Evolutionary conservation across 2,329 filamentous ascomycete species (phyloP).

Genomic region (Epichloe elymi): DNA sequence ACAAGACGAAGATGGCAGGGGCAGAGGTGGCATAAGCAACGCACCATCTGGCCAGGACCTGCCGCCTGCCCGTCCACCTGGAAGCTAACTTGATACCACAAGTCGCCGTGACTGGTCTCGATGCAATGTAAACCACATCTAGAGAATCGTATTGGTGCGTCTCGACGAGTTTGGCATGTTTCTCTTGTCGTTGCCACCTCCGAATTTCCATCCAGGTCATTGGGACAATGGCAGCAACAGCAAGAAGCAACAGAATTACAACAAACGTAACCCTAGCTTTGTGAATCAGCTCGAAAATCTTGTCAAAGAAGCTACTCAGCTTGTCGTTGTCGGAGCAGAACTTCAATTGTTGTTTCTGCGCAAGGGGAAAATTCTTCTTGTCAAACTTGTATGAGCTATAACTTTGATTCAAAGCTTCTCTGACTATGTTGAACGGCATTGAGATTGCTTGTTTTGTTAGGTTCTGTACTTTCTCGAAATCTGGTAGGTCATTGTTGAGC

Average conservation of each 20-base stretch:
- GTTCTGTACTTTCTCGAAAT: conserved; percentile 73
- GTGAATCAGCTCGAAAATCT: conserved; percentile 51
- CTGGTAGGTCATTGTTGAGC: conserved; percentile 69
- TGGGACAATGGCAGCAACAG: conserved; percentile 58
- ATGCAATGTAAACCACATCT: conserved; percentile 80
- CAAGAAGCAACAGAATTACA: conserved; percentile 56
- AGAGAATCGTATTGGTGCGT: conserved; percentile 61
- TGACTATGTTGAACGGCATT: conserved; percentile 70
- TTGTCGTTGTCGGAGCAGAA: conserved; percentile 82
- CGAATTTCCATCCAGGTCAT: conserved; percentile 74
- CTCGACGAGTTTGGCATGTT: conserved; percentile 53
- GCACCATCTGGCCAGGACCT: conserved; percentile 68
- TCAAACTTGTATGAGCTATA: conserved; percentile 69
- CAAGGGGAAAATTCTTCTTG: conserved; percentile 69
- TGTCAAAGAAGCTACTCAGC: conserved; percentile 73
- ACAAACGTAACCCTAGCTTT: conserved; percentile 64
- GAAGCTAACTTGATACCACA: conserved; percentile 58
- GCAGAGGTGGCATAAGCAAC: conserved; percentile 78
- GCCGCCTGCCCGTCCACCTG: conserved; percentile 49
- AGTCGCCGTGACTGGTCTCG: conserved; percentile 62
- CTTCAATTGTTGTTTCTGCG: conserved; percentile 64
- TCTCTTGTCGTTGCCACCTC: conserved; percentile 60
- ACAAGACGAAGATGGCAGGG: conserved; percentile 74
- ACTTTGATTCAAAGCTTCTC: conserved; percentile 54
- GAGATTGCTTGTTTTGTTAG: conserved; percentile 62